These are phyloP conservation scores for Medicago truncatula DNA, from an alignment of 306 rosid genomes.

Conservation along the genomic window DNA sequence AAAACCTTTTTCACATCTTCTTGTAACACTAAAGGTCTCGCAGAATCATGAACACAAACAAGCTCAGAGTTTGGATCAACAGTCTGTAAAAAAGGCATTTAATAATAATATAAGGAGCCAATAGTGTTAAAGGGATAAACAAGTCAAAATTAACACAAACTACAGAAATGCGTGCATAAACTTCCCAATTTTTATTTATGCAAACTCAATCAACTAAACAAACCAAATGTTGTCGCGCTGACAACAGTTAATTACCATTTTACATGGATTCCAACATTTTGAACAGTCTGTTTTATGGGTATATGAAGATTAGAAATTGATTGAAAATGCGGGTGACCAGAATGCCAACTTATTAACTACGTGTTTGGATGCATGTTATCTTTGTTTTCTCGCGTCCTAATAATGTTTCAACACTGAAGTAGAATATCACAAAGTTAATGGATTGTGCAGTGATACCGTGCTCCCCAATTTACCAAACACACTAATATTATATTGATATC, in stretches of 20 bases:
- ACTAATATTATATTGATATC: background rate
- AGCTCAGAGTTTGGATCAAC: conserved; percentile 77
- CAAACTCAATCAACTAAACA: conserved; percentile 16
- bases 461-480: background rate
- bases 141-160: background rate
- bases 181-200: conserved; percentile 8
- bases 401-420: background rate
- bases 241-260: conserved; percentile 8
- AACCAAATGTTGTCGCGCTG: conserved; percentile 7
- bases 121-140: conserved; percentile 8
- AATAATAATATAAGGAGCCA: conserved; percentile 12
- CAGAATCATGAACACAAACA: conserved; percentile 96
- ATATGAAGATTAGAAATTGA: background rate
- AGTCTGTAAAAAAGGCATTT: conserved; percentile 59
- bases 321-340: background rate
- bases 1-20: conserved; percentile 76
- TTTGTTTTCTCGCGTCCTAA: background rate
- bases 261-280: conserved; percentile 13
- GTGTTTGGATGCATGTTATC: background rate
- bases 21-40: conserved; percentile 75
- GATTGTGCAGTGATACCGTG: background rate
- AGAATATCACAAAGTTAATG: background rate
- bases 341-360: background rate
- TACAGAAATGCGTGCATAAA: background rate
- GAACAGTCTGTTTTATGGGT: conserved; percentile 9